Evolutionary conservation across 2,329 filamentous ascomycete species (phyloP), one percentile per base, ranked within the genome.

Genomic region (Alternaria sp.): DNA sequence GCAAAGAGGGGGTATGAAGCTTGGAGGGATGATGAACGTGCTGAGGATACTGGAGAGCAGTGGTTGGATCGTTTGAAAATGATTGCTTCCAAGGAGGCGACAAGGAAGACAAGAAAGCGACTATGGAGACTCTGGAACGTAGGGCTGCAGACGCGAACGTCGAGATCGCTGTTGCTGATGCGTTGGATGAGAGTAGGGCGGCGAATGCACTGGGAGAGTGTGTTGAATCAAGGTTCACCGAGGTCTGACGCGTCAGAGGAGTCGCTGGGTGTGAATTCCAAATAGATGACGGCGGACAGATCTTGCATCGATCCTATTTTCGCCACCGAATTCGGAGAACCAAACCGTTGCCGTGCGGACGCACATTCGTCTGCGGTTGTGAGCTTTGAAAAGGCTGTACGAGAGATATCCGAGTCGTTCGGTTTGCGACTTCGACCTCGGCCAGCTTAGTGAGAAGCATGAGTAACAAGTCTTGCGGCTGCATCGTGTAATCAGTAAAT

Each of bases 201-300:
- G 26, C 28, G n/a, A 14, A 31, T 8, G n/a, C 42, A 23, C n/a
- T 10, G 5, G 21, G 42, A 14, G 42, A 23, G 1, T 8, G n/a
- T 0, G 2, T 31, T 1, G 10, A 3, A 7, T 2, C 3, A 14
- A 4, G 1, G 0, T 13, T 1, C 3, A 9, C 40, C 8, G 3
- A 23, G 9, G 0, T 26, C 11, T 3, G 39, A 5, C 26, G 8
- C 7, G 7, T 0, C 9, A 10, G 23, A 5, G 23, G 8, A 24
- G n/a, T n/a, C n/a, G n/a, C 2, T n/a, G 23, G 7, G 14, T 0
- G 21, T 34, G 21, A 5, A 41, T 26, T 3, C 8, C 9, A 11
- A 41, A 4, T 1, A 41, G 7, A n/a, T 41, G 13, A 14, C 3
- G 23, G 21, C 39, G 39, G 13, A 26, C 13, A 26, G 23, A 8